A percentile compares a stretch with the other conserved stretches of the same genome.
Conservation (phyloP, 345 rosid genomes). For the Arabis alpina region DNA sequence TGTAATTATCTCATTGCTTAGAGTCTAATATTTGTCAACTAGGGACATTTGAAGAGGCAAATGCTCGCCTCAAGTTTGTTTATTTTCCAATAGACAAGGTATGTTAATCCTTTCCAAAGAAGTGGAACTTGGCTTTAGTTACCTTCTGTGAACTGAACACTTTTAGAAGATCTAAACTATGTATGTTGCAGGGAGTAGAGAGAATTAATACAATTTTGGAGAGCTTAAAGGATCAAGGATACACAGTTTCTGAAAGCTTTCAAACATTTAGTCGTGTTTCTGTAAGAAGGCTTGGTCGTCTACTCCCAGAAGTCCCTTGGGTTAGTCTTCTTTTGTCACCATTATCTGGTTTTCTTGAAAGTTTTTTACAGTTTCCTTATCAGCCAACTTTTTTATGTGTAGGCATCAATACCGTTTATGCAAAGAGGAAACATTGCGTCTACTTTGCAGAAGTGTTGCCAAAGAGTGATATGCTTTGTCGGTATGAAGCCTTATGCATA, state of each 20-base stretch:
- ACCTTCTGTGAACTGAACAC: too few species aligned
- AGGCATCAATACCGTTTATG: constrained; percentile 75
- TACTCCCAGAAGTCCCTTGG: constrained; percentile 83
- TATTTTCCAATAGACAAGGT: constrained; percentile 68
- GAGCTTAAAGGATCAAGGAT: constrained; percentile 49
- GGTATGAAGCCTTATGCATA: constrained; percentile 47
- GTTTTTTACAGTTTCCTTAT: not conserved
- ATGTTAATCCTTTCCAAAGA: not conserved
- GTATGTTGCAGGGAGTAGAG: constrained; percentile 60
- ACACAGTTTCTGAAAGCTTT: constrained; percentile 48
- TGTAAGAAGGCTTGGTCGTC: constrained; percentile 73
- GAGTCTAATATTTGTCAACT: constrained; percentile 20
- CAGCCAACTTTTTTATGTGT: constrained; percentile 10
- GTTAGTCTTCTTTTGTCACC: constrained; percentile 46
- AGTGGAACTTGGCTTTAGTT: not conserved
- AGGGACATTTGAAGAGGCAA: constrained; percentile 49
- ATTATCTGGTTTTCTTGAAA: not conserved
- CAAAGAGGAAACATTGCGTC: constrained; percentile 63
- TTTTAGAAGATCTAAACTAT: not conserved
- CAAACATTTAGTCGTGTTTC: constrained; percentile 60
- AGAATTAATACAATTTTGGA: constrained; percentile 53
- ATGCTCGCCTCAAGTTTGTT: constrained; percentile 67
- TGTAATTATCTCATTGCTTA: not conserved
- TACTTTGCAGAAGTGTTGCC: constrained; percentile 59
- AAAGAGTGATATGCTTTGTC: constrained; percentile 68